These are phyloP conservation scores for Thyridium curvatum DNA, from an alignment of 2,329 filamentous ascomycete species.

Conservation along the genomic window DNA sequence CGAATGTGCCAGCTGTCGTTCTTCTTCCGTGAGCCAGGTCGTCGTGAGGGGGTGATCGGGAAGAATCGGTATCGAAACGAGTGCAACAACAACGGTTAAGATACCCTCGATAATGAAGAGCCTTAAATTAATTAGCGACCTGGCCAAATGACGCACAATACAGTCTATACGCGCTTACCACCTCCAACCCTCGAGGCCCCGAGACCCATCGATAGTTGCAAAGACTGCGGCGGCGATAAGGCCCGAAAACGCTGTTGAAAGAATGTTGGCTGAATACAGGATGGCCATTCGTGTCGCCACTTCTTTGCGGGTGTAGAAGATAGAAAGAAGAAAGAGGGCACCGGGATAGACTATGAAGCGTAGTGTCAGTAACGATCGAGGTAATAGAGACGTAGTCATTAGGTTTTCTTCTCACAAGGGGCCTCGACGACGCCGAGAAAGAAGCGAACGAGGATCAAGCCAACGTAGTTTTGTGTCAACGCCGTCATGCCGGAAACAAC, in stretches of 20 bases:
- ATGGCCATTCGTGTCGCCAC: slow-evolving; percentile 56
- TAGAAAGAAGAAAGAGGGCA: slow-evolving; percentile 45
- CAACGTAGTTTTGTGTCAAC: slow-evolving; percentile 30
- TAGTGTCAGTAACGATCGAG: too few species aligned
- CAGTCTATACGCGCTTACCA: too few species aligned
- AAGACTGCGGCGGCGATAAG: slow-evolving; percentile 59
- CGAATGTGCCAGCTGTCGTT: slow-evolving; percentile 24
- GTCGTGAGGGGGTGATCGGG: slow-evolving; percentile 21
- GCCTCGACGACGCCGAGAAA: slow-evolving; percentile 34
- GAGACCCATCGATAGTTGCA: slow-evolving; percentile 39
- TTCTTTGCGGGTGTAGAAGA: slow-evolving; percentile 63
- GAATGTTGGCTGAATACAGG: slow-evolving; percentile 52
- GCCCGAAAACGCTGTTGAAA: slow-evolving; percentile 63
- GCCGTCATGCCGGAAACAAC: slow-evolving; percentile 33
- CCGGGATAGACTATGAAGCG: slow-evolving; percentile 18
- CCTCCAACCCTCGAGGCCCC: slow-evolving; percentile 30
- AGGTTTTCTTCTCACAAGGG: slow-evolving; percentile 18
- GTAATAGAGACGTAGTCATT: too few species aligned
- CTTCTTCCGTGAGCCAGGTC: slow-evolving; percentile 19
- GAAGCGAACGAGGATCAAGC: slow-evolving; percentile 34
- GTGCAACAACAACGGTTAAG: slow-evolving; percentile 21
- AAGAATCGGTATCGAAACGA: neutral
- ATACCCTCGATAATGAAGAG: slow-evolving; percentile 33
- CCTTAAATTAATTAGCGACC: too few species aligned
- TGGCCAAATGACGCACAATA: too few species aligned